Conservation (phyloP, 148 eudicot species). For the Rhododendron simsii region DNA sequence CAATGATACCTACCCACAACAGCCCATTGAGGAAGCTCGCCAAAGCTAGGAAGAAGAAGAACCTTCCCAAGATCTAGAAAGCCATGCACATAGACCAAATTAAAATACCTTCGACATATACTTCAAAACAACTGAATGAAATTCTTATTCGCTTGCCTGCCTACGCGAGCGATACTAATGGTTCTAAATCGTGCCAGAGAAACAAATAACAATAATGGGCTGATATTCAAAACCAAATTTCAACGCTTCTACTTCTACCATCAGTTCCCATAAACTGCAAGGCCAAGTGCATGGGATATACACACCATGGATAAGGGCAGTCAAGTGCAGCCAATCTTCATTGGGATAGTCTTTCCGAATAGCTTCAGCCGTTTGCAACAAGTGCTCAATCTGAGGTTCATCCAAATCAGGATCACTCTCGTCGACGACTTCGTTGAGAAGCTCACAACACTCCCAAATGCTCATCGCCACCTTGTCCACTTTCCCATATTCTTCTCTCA, state of each 20-base stretch:
- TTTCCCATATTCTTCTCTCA: conserved; percentile 71
- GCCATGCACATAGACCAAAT: background rate
- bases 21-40: conserved; percentile 92
- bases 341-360: conserved; percentile 78
- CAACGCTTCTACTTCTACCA: background rate
- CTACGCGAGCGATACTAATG: background rate
- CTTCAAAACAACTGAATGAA: background rate
- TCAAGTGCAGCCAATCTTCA: conserved; percentile 90
- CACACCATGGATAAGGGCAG: conserved; percentile 81
- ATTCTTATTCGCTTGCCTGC: too few relatives aligned
- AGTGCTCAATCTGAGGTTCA: conserved; percentile 91
- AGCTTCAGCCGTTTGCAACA: conserved; percentile 90
- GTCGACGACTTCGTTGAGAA: conserved; percentile 72
- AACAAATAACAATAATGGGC: background rate
- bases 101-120: background rate
- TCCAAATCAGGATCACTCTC: conserved; percentile 95
- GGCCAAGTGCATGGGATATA: background rate
- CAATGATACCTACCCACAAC: conserved; percentile 49
- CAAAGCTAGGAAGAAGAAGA: conserved; percentile 74
- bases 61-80: conserved; percentile 88
- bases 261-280: background rate
- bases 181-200: background rate
- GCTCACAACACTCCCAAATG: conserved; percentile 97
- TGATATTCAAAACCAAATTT: background rate
- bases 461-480: conserved; percentile 82